Evolutionary conservation across 1,139 yeast genomes (phyloP), one percentile per base, ranked within the genome.

Genomic region (Yamadazyma oceani): DNA sequence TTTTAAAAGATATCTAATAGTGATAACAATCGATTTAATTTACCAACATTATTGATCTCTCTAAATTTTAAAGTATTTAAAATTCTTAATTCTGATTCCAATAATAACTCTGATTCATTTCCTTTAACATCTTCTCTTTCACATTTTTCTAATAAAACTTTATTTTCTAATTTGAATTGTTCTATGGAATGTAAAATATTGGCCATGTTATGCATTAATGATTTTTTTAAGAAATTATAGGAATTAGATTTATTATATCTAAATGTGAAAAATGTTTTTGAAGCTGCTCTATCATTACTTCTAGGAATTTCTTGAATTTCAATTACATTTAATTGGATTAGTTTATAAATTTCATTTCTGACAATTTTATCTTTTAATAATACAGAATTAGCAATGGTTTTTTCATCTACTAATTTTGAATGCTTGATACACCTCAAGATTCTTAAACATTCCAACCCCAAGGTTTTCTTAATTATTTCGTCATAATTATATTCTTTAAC

Each of bases 221-320:
- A 55, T 36, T 62, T 59, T 17, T 53, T 48, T 34, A 70, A 51
- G 42, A 55, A 63, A 41, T 81, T 78, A 68, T 79, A 80, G 47
- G 85, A 73, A 25, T 82, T 53, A 40, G 75, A 75, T 41, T 81
- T 80, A 38, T 79, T 80, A 50, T 82, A 85, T 56, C 88, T 77
- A 73, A 88, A 92, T 33, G 92, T 73, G 55, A 80, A 92, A 32
- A 85, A 84, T 1, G 97, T 84, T 49, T 95, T 80, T 30, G 88
- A 82, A 0, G 97, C 96, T 2, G 96, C 92, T 46, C 98, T 74
- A 58, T 90, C 97, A 23, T 82, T 84, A 25, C 95, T 84, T 54
- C 94, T 77, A 7, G 98, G 97, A 23, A 92, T 85, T 64, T 94
- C 98, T 59, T 92, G 97, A 32, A 84, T 73, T 56, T 84, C 89